phyloP scores from a whole-genome alignment of 1,284 basidiomycete genomes.

The Ustilago curta region DNA sequence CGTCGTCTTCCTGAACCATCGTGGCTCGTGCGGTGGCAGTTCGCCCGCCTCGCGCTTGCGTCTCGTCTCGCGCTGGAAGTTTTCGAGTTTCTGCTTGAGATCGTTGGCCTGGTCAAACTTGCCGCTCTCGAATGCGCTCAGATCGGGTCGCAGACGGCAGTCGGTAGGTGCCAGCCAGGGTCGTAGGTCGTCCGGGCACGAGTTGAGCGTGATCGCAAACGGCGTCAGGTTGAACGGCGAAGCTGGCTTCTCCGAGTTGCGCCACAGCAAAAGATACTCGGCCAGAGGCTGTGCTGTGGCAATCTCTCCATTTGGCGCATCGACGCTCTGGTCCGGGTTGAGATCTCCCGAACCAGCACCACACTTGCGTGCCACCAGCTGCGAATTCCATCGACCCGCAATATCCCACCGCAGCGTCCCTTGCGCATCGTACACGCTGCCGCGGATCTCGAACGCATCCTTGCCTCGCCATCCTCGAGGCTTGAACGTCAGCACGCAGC shows the following conservation, averaged over 20 bases:
- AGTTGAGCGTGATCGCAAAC: slow-evolving; percentile 92
- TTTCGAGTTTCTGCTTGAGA: slow-evolving; percentile 87
- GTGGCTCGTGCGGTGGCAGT: slow-evolving; percentile 79
- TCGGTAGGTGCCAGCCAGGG: slow-evolving; percentile 89
- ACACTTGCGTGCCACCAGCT: slow-evolving; percentile 83
- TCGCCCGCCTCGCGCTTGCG: slow-evolving; percentile 82
- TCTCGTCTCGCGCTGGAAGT: slow-evolving; percentile 84
- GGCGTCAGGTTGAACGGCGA: slow-evolving; percentile 82
- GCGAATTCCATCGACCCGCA: slow-evolving; percentile 94
- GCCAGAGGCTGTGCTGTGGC: slow-evolving; percentile 70
- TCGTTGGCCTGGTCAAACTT: slow-evolving; percentile 88
- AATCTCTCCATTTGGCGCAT: slow-evolving; percentile 61
- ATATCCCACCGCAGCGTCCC: slow-evolving; percentile 86
- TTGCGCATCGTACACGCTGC: slow-evolving; percentile 78
- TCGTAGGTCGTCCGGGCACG: slow-evolving; percentile 78
- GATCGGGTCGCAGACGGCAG: slow-evolving; percentile 91
- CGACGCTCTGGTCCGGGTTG: slow-evolving; percentile 76
- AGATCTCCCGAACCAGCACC: slow-evolving; percentile 78
- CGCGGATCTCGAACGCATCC: slow-evolving; percentile 91
- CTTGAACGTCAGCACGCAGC: slow-evolving; percentile 91
- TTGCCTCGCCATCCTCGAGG: slow-evolving; percentile 93
- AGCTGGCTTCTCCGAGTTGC: slow-evolving; percentile 80
- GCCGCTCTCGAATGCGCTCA: slow-evolving; percentile 94
- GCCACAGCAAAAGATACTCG: slow-evolving; percentile 87
- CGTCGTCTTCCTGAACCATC: slow-evolving; percentile 71